Conservation (phyloP, 345 rosid genomes). For the Durio zibethinus region DNA sequence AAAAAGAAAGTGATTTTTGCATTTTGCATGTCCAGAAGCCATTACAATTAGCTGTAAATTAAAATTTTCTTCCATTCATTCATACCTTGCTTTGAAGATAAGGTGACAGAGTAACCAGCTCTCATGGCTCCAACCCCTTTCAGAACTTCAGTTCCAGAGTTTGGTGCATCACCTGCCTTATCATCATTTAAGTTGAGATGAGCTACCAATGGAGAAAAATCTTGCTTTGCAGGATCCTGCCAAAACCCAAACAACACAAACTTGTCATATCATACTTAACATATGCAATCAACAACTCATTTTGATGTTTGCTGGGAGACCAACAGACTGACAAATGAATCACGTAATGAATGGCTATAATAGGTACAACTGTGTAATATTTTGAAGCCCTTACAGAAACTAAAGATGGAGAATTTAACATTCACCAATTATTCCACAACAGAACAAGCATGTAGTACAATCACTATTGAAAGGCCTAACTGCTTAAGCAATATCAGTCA, state of each 20-base stretch:
- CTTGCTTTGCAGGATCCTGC: conserved; percentile 37
- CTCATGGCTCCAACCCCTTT: conserved; percentile 22
- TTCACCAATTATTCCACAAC: not conserved
- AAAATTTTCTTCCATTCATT: conserved; percentile 4
- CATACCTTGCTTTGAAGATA: conserved; percentile 41
- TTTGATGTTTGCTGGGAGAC: conserved; percentile 1
- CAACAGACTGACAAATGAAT: not conserved
- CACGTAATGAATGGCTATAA: conserved; percentile 1
- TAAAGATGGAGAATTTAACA: not conserved
- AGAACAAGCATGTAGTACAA: not conserved
- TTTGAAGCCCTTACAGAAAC: not conserved
- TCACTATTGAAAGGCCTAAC: not conserved
- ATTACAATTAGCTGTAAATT: not conserved
- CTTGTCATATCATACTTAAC: not conserved
- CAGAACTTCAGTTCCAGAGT: conserved; percentile 20
- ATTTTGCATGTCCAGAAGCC: not conserved
- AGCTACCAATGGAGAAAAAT: conserved; percentile 19
- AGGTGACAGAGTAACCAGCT: conserved; percentile 18
- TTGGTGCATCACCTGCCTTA: conserved; percentile 25
- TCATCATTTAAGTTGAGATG: conserved; percentile 41
- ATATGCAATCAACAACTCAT: not conserved
- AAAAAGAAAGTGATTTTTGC: not conserved
- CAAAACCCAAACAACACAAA: not conserved
- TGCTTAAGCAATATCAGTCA: not conserved
- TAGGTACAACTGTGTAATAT: not conserved